Evolutionary conservation across 768 basidiomycete species (phyloP), one percentile per base, ranked within the genome.

Genomic region (Mycena capillaripes): DNA sequence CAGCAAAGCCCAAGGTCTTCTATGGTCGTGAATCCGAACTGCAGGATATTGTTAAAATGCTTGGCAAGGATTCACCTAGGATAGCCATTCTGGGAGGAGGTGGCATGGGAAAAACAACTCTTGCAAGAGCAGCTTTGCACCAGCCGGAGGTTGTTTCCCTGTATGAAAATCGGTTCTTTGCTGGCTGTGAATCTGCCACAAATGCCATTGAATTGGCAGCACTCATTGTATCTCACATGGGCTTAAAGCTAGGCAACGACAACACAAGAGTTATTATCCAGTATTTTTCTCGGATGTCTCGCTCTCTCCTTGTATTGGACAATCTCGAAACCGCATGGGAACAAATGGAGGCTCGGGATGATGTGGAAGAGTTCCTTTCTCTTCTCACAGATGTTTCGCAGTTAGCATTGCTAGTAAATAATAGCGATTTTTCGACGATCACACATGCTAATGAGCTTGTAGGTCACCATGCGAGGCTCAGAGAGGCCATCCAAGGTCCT

Each of bases 261-360:
- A 27, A 32, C 27, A 63, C 19, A 3, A 57, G 30, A 25, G 27
- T 29, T 2, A 25, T 70, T 21, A 17, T 70, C 16, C 52, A 50
- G 16, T 27, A 55, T 40, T 46, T 70, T 16, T 14, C 38, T 7
- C 19, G 17, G 16, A n/a, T 4, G 23, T 21, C 53, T 4, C 2
- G 27, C 4, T 17, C 30, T 23, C 34, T 70, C 17, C 29, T 70
- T 44, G 25, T 70, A 3, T 19, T 70, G 36, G 69, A 70, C 25
- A 70, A 70, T 57, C 38, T 70, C 12, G 69, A 70, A 14, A 70
- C 61, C 6, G 2, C 55, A 8, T 70, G 69, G 69, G 69, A 70
- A 61, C 52, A 61, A 10, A 7, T 36, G 3, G 30, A 44, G 5
- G 40, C 53, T 52, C 69, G 69, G 1, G 17, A 7, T 3, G 55